A percentile compares a stretch with the other conserved stretches of the same genome.
Conservation (phyloP, 2,329 filamentous ascomycete species). For the Cercospora sp. region DNA sequence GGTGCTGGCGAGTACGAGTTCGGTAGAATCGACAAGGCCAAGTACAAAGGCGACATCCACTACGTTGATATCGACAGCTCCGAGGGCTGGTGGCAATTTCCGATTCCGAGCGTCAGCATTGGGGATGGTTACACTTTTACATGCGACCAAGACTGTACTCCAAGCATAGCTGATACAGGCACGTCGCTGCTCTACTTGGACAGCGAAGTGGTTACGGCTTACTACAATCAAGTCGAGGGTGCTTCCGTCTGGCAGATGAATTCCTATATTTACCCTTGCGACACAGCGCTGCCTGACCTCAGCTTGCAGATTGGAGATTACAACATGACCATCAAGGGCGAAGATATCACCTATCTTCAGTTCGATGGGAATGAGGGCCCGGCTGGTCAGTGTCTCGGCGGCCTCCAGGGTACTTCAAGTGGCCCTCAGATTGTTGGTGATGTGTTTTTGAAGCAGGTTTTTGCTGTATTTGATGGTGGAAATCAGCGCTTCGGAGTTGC, state of each 20-base stretch:
- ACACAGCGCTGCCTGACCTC: conserved; percentile 45
- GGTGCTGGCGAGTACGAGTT: conserved; percentile 68
- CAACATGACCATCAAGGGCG: conserved; percentile 37
- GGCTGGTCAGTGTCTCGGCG: conserved; percentile 63
- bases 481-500: conserved; percentile 57
- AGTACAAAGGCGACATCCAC: conserved; percentile 63
- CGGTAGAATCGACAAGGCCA: conserved; percentile 64
- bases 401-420: conserved; percentile 56
- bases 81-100: conserved; percentile 69
- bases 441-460: conserved; percentile 59
- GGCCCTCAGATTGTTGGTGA: conserved; percentile 64
- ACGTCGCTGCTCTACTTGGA: conserved; percentile 48
- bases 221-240: conserved; percentile 46
- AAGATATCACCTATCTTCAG: conserved; percentile 54
- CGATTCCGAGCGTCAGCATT: conserved; percentile 58
- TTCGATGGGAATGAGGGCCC: conserved; percentile 37
- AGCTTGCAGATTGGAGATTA: conserved; percentile 58
- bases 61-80: conserved; percentile 63
- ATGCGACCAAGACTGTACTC: conserved; percentile 15
- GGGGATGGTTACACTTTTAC: conserved; percentile 36
- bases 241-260: conserved; percentile 43
- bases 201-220: conserved; percentile 44
- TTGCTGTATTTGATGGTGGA: conserved; percentile 60
- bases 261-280: conserved; percentile 49
- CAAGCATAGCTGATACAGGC: conserved; percentile 47